Conservation (phyloP, 805 yeast species). For the Candida multigemmis region DNA sequence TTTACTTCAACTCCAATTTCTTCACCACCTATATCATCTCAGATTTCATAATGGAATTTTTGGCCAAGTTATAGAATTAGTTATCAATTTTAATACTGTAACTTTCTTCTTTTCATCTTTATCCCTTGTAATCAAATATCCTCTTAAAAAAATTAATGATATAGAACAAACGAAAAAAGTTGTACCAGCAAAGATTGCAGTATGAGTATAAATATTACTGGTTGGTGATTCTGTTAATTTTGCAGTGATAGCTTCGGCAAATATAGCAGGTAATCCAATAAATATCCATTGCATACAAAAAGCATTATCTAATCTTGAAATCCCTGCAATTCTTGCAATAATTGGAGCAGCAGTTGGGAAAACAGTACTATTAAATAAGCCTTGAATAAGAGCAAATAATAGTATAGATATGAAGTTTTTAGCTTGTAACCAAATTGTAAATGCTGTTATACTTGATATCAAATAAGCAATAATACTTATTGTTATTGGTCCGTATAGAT, state of each 20-base stretch:
- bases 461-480: conserved; percentile 17
- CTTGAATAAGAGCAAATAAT: conserved; percentile 42
- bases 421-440: conserved; percentile 35
- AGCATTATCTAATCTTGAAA: conserved; percentile 37
- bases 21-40: too few species aligned
- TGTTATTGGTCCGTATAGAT: conserved; percentile 42
- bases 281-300: conserved; percentile 51
- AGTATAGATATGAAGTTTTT: conserved; percentile 45
- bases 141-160: conserved; percentile 37
- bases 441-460: conserved; percentile 14
- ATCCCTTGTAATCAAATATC: conserved; percentile 47
- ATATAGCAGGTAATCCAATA: too few species aligned
- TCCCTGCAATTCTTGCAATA: conserved; percentile 42
- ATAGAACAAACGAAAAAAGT: conserved; percentile 39
- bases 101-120: too few species aligned
- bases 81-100: too few species aligned
- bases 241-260: too few species aligned
- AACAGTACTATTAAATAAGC: conserved; percentile 49
- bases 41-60: too few species aligned
- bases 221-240: too few species aligned
- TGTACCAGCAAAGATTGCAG: conserved; percentile 55
- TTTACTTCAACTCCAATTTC: too few species aligned
- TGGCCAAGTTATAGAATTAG: too few species aligned
- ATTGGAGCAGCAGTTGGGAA: conserved; percentile 47
- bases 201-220: too few species aligned